phyloP scores from a whole-genome alignment of 768 basidiomycete species.

The Tylopilus intermedius region DNA sequence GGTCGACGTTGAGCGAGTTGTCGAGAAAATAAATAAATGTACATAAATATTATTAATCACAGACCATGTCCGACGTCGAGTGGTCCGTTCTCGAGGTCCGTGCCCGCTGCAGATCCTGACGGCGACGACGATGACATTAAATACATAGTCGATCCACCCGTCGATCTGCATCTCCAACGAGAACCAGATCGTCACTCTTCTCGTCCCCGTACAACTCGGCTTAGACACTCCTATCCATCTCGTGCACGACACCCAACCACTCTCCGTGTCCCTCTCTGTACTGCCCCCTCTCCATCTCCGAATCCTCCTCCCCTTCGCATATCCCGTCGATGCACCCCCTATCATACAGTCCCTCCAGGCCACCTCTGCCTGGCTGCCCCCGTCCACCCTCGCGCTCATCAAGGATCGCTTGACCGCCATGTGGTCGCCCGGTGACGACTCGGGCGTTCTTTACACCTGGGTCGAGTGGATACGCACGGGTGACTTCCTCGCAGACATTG shows the following conservation, averaged over 20 bases:
- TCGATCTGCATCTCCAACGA: slow-evolving; percentile 52
- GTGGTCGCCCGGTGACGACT: slow-evolving; percentile 48
- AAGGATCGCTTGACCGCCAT: slow-evolving; percentile 40
- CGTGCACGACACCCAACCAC: too few species aligned
- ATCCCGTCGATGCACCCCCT: slow-evolving; percentile 55
- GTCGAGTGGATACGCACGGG: slow-evolving; percentile 67
- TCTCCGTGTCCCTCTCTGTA: slow-evolving; percentile 37
- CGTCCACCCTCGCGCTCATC: slow-evolving; percentile 29
- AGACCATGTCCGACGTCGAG: slow-evolving; percentile 5
- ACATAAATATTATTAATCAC: slow-evolving; percentile 6
- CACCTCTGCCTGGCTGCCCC: slow-evolving; percentile 56
- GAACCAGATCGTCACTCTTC: slow-evolving; percentile 30
- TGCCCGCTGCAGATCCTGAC: slow-evolving; percentile 11
- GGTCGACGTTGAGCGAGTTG: slow-evolving; percentile 6
- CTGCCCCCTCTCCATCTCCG: slow-evolving; percentile 64
- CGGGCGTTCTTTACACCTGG: slow-evolving; percentile 64
- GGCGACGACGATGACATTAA: too few species aligned
- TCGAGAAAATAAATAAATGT: slow-evolving; percentile 1
- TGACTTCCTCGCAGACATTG: slow-evolving; percentile 51
- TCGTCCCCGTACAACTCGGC: slow-evolving; percentile 62
- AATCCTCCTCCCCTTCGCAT: slow-evolving; percentile 46
- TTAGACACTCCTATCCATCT: slow-evolving; percentile 38
- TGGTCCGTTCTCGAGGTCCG: slow-evolving; percentile 26
- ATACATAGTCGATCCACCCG: slow-evolving; percentile 67
- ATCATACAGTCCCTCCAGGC: slow-evolving; percentile 50